These are phyloP conservation scores for Bacidia gigantensis DNA, from an alignment of 495 filamentous ascomycete genomes.

Conservation along the genomic window DNA sequence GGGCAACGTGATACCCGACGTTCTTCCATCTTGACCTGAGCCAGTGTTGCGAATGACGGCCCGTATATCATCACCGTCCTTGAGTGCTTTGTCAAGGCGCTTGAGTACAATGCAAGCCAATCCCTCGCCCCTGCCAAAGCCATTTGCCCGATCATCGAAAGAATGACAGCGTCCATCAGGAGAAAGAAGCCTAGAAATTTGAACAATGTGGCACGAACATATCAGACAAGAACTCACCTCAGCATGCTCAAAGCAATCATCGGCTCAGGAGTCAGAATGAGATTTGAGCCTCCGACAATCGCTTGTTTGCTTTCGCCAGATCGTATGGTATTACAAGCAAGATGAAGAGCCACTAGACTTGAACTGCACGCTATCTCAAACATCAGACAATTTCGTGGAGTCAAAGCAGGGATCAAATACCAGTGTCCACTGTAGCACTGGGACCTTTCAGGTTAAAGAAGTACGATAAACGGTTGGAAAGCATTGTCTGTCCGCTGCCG, in stretches of 20 bases:
- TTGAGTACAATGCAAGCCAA: conserved; percentile 29
- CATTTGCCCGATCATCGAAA: conserved; percentile 25
- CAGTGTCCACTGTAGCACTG: conserved; percentile 20
- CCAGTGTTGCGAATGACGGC: conserved; percentile 21
- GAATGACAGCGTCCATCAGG: conserved; percentile 36
- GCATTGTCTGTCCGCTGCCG: conserved; percentile 19
- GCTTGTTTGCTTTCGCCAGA: conserved; percentile 31
- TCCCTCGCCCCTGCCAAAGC: conserved; percentile 34
- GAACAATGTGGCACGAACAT: conserved; percentile 17
- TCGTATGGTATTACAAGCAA: conserved; percentile 33
- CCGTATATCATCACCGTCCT: conserved; percentile 34
- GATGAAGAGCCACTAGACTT: conserved; percentile 37
- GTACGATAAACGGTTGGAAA: conserved; percentile 18
- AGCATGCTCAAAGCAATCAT: conserved; percentile 5
- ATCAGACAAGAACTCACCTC: conserved; percentile 22
- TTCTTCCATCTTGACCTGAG: conserved; percentile 23
- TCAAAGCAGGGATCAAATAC: neutral
- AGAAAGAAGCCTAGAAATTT: conserved; percentile 19
- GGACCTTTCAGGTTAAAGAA: conserved; percentile 19
- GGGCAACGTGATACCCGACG: conserved; percentile 10
- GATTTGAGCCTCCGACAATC: conserved; percentile 28
- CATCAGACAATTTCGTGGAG: conserved; percentile 20
- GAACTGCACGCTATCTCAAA: conserved; percentile 29
- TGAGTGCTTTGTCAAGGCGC: conserved; percentile 24
- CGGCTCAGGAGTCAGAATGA: conserved; percentile 20